A percentile compares a stretch with the other conserved stretches of the same genome.
These are phyloP conservation scores for Mercurialis annua DNA, from an alignment of 345 rosid species.

Conservation along the genomic window DNA sequence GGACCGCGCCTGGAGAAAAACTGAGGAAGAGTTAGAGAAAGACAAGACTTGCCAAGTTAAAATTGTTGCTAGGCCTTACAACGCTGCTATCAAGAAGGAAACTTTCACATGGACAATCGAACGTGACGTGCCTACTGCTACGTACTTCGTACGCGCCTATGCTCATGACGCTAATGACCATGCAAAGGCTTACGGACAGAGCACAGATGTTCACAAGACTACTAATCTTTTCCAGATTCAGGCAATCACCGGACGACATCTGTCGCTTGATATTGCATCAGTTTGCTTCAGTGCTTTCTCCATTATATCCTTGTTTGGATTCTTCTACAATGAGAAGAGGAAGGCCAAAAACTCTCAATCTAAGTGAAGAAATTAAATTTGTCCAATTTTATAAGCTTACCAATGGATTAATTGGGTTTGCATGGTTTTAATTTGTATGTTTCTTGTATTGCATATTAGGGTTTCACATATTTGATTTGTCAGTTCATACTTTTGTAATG, in stretches of 20 bases:
- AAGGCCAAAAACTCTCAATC: slow-evolving; percentile 30
- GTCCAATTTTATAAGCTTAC: not conserved
- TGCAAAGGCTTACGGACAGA: slow-evolving; percentile 59
- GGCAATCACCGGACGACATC: slow-evolving; percentile 54
- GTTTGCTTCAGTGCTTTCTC: slow-evolving; percentile 70
- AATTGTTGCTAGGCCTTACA: slow-evolving; percentile 42
- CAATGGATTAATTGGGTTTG: not conserved
- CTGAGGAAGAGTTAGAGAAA: slow-evolving; percentile 41
- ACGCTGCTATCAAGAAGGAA: slow-evolving; percentile 23
- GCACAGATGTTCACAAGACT: slow-evolving; percentile 33
- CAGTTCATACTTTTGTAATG: not conserved
- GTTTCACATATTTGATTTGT: not conserved
- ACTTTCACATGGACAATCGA: slow-evolving; percentile 42
- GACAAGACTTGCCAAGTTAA: slow-evolving; percentile 63
- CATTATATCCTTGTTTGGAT: slow-evolving; percentile 42
- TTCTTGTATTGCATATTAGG: not conserved
- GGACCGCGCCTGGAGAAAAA: slow-evolving; percentile 77
- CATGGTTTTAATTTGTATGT: not conserved
- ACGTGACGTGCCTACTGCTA: slow-evolving; percentile 52
- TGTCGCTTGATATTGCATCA: slow-evolving; percentile 49
- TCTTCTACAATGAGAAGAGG: slow-evolving; percentile 54
- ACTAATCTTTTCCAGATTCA: slow-evolving; percentile 41
- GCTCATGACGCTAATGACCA: slow-evolving; percentile 29
- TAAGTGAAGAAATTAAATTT: slow-evolving; percentile 9
- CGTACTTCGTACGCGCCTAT: slow-evolving; percentile 74